A percentile compares a stretch with the other conserved stretches of the same genome.
These are phyloP conservation scores for Coemansia sp. DNA, from an alignment of 192 early-diverging fungal species.

Conservation along the genomic window DNA sequence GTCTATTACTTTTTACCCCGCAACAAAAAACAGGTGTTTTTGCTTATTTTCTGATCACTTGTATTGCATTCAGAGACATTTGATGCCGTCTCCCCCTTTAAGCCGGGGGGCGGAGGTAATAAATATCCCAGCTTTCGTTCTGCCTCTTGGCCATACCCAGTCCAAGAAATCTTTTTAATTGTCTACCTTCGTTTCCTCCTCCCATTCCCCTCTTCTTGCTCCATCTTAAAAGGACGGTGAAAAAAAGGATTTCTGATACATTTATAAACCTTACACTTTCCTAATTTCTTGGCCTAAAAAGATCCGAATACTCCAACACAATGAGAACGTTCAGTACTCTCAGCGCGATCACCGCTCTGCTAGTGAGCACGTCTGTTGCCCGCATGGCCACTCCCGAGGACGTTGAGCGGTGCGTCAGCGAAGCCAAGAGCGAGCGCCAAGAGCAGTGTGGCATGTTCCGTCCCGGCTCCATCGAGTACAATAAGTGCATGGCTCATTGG, in stretches of 20 bases:
- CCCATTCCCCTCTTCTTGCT: too few species aligned
- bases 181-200: too few species aligned
- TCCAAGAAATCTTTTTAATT: too few species aligned
- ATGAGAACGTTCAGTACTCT: constrained; percentile 42
- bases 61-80: not conserved
- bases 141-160: not conserved
- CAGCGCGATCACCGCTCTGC: constrained; percentile 35
- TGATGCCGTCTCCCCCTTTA: too few species aligned
- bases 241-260: too few species aligned
- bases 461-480: constrained; percentile 46
- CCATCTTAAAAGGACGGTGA: too few species aligned
- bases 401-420: constrained; percentile 13
- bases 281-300: not conserved
- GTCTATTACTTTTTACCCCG: not conserved
- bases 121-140: not conserved
- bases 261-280: not conserved
- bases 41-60: not conserved
- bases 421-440: constrained; percentile 24
- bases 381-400: constrained; percentile 5
- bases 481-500: constrained; percentile 53
- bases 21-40: not conserved
- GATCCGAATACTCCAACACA: too few species aligned
- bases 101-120: not conserved
- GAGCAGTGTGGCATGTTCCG: constrained; percentile 37
- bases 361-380: constrained; percentile 20